Evolutionary conservation across 1,284 basidiomycete genomes (phyloP).

Genomic region (Marasmius fiardii): DNA sequence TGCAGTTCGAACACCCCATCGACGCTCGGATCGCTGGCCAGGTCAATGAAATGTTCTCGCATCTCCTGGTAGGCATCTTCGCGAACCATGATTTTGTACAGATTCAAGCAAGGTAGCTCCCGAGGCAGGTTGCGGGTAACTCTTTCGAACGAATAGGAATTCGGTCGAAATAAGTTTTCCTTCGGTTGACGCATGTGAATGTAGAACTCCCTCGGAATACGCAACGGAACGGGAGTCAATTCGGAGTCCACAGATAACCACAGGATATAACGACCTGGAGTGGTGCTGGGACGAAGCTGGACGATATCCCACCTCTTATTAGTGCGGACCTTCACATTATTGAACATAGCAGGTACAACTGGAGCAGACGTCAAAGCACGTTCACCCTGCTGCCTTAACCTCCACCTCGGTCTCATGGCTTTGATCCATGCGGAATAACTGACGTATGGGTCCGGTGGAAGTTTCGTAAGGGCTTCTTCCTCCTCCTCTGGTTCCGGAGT

Average conservation of each 20-base stretch:
- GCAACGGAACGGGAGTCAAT: slow-evolving; percentile 77
- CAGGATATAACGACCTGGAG: slow-evolving; percentile 82
- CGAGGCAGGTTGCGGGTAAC: slow-evolving; percentile 82
- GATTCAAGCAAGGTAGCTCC: slow-evolving; percentile 71
- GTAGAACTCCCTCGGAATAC: slow-evolving; percentile 91
- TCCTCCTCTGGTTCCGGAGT: slow-evolving; percentile 38
- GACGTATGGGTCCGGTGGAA: slow-evolving; percentile 55
- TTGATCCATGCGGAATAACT: slow-evolving; percentile 83
- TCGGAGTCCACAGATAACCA: slow-evolving; percentile 89
- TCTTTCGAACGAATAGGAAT: slow-evolving; percentile 72
- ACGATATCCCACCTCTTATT: slow-evolving; percentile 89
- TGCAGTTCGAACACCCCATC: slow-evolving; percentile 96
- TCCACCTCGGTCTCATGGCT: slow-evolving; percentile 83
- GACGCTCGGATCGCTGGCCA: slow-evolving; percentile 93
- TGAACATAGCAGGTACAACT: slow-evolving; percentile 78
- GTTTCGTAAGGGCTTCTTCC: slow-evolving; percentile 27
- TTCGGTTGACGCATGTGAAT: slow-evolving; percentile 80
- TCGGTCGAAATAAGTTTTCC: slow-evolving; percentile 61
- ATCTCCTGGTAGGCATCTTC: slow-evolving; percentile 85
- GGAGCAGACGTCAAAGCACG: slow-evolving; percentile 28
- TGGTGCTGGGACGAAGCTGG: slow-evolving; percentile 79
- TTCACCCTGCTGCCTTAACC: slow-evolving; percentile 49
- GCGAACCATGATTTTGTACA: slow-evolving; percentile 83
- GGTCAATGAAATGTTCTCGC: slow-evolving; percentile 87
- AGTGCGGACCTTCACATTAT: slow-evolving; percentile 62